A percentile compares a stretch with the other conserved stretches of the same genome.
Conservation (phyloP, 805 yeast genomes). For the Schizosaccharomyces cryophilus region DNA sequence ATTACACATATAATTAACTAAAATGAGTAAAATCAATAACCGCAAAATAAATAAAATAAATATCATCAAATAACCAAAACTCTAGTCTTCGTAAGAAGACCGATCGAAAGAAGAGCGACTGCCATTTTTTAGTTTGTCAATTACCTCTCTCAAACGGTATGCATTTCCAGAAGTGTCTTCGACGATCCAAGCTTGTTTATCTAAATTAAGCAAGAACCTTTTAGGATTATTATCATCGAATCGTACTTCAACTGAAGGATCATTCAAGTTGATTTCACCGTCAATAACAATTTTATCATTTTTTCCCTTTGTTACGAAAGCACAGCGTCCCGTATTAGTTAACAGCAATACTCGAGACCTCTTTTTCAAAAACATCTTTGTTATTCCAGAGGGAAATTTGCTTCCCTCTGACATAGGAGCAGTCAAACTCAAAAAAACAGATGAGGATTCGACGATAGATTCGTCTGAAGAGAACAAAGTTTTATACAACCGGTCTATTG, state of each 20-base stretch:
- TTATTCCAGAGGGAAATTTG: background rate
- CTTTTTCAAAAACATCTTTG: background rate
- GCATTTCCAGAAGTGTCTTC: background rate
- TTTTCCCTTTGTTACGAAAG: background rate
- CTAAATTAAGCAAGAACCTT: background rate
- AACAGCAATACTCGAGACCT: background rate
- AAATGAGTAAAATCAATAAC: too few relatives aligned
- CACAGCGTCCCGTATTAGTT: background rate
- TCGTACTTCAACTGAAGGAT: background rate
- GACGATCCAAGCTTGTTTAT: background rate
- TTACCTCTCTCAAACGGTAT: background rate
- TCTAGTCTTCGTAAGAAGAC: background rate
- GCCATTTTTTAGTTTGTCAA: background rate
- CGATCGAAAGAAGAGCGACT: background rate
- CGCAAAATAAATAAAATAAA: too few relatives aligned
- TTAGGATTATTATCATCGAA: background rate
- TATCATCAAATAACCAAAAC: too few relatives aligned
- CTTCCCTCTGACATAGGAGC: background rate
- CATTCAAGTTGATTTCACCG: background rate
- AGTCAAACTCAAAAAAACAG: background rate
- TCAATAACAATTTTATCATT: background rate
- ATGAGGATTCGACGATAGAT: background rate
- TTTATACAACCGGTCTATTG: background rate
- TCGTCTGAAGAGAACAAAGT: background rate
- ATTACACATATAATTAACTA: too few relatives aligned